Evolutionary conservation across 495 filamentous ascomycete genomes (phyloP), one percentile per base, ranked within the genome.

Genomic region (Aspergillus heteromorphus): DNA sequence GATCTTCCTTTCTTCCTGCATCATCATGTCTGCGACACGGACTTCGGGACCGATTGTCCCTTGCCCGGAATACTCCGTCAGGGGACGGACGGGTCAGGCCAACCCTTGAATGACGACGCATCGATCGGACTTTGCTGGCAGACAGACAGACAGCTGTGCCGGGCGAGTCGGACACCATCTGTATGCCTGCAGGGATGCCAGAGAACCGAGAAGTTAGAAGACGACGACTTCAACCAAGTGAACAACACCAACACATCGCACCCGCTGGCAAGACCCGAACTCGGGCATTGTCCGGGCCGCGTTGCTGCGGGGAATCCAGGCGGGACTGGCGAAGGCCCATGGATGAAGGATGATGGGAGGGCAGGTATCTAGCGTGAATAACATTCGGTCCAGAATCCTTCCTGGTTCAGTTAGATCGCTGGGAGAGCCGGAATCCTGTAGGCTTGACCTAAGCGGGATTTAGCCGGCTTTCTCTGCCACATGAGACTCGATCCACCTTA

Each of bases 321-420:
- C 34, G 34, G 34, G 14, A 34, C 30, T 13, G 14, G 30, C 30
- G 9, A 34, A 10, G 30, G 34, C 42, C 4, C n/a, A 18, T 45
- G 41, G 41, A n/a, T n/a, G n/a, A n/a, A n/a, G n/a, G n/a, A n/a
- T n/a, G n/a, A n/a, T n/a, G n/a, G 21, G 51, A 36, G 13, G 9
- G 8, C 23, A 27, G 23, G 23, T 27, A n/a, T n/a, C n/a, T n/a
- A 27, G 34, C 34, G 34, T 38, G 49, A 56, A 51, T 40, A 30
- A 45, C 40, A 53, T 50, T 18, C 54, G 54, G 57, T 63, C 61
- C 57, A 60, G 61, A 63, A 63, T 58, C 61, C 61, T 63, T 63
- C 61, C 61, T 59, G 54, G 43, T 29, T 48, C 13, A 50, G 61
- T 60, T 60, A 58, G 56, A 50, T 17, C 27, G 45, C 36, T 53